Percentiles rank a stretch among this genome's conserved stretches.
Conservation (phyloP, 495 filamentous ascomycete genomes). For the Astrothelium subdiscretum region DNA sequence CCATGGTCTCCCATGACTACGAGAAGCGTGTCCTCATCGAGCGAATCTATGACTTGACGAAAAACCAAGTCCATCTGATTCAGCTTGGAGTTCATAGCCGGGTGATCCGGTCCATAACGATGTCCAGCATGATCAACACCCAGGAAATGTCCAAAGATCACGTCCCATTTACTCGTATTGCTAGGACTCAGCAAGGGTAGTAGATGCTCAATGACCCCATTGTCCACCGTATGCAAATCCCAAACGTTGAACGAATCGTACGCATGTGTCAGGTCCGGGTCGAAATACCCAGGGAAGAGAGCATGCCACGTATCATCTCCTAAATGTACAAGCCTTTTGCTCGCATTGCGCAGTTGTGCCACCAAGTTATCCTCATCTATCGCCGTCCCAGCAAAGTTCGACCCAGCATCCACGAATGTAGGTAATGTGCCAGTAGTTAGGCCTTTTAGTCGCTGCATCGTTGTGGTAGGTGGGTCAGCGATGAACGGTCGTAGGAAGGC, state of each 20-base stretch:
- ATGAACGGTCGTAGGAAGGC: slow-evolving; percentile 92
- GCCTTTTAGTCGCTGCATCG: slow-evolving; percentile 83
- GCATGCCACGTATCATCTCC: slow-evolving; percentile 95
- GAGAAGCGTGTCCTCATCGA: slow-evolving; percentile 79
- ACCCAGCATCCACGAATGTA: slow-evolving; percentile 86
- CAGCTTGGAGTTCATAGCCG: slow-evolving; percentile 81
- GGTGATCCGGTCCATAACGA: slow-evolving; percentile 86
- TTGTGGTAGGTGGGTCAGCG: slow-evolving; percentile 89
- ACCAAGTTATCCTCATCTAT: slow-evolving; percentile 96
- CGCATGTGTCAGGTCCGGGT: slow-evolving; percentile 65
- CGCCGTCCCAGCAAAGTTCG: slow-evolving; percentile 91
- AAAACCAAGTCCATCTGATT: slow-evolving; percentile 82
- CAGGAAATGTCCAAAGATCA: slow-evolving; percentile 84
- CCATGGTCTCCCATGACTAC: slow-evolving; percentile 98
- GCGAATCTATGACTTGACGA: slow-evolving; percentile 50
- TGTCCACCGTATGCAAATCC: slow-evolving; percentile 94
- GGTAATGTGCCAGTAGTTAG: slow-evolving; percentile 91
- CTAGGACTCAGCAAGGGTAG: slow-evolving; percentile 63
- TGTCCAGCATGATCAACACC: slow-evolving; percentile 97
- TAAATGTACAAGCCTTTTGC: slow-evolving; percentile 80
- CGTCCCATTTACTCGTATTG: slow-evolving; percentile 67
- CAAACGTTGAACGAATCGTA: slow-evolving; percentile 98
- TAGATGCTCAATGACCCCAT: slow-evolving; percentile 86
- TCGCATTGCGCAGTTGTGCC: slow-evolving; percentile 64
- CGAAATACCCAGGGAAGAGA: slow-evolving; percentile 85